Evolutionary conservation across 352 stramenopile genomes (phyloP), one percentile per base, ranked within the genome.

Genomic region (Aphanomyces astaci): DNA sequence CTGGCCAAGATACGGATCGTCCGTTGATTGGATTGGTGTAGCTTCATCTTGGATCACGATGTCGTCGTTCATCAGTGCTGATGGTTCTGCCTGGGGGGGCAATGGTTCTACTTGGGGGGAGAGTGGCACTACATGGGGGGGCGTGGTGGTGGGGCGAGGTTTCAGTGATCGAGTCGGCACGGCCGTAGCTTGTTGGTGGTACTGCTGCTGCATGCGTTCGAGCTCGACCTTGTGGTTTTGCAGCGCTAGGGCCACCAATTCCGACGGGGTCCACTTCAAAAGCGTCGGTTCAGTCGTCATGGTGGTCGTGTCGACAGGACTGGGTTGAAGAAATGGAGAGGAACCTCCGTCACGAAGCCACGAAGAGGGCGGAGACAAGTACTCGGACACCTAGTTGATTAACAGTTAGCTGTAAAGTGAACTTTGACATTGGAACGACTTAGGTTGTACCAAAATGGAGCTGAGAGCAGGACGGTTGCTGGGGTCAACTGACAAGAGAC

Each of bases 211-310:
- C n/a, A n/a, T n/a, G n/a, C 19, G n/a, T 25, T 11, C 9, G 15
- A 66, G 54, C 30, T 66, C n/a, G 17, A 52, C 13, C 11, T 36
- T 30, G 46, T 66, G 59, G 9, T 39, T 45, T 30, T 66, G 30
- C n/a, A 66, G 46, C 2, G 59, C 59, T 4, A 66, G 59, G 1
- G 59, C 59, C 17, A 66, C 59, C 22, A 66, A 10, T 54, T 66
- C 43, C 5, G 30, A 28, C 27, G 57, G 9, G 3, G 24, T 53
- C 22, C 25, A 66, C 22, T 4, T 32, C 13, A 52, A 19, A 10
- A 66, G 25, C 3, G 33, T 33, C 15, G 43, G 19, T 13, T 28
- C 1, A 17, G 56, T 11, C 24, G 36, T 48, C 2, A 17, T 46
- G 39, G 39, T 46, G 9, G 39, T n/a, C n/a, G 39, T 9, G 39